Base-by-base conservation (phyloP, 2,329 filamentous ascomycete species). In the Ceratocystis diversiconidia region DNA sequence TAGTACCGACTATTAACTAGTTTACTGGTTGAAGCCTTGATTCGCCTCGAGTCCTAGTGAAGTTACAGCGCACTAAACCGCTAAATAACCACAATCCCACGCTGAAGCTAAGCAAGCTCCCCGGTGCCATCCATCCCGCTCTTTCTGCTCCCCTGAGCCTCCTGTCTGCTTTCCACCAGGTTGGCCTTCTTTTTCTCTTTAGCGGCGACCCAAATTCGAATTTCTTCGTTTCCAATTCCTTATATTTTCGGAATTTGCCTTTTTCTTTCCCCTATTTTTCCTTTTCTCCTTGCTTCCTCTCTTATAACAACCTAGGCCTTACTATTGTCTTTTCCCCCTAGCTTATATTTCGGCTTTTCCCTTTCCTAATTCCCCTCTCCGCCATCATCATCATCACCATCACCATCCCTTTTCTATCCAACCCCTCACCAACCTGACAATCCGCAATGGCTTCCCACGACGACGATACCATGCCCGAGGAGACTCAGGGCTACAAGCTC, bases 401-500 rank as follows among this genome's bases (percentile, higher is more conserved):
- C 30, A 30, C 6, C 30, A 32, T 28, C 17, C 8, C 19, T 59
- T n/a, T 19, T 59, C 30, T n/a, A 22, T 57, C 15, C 17, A 28
- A 55, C 32, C 60, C 50, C n/a, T 55, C 48, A 55, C 50, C 59
- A 17, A 25, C n/a, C 43, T 22, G 25, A 22, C 43, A 64, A 25
- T 10, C 32, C 62, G 32, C 46, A 32, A 90, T 90, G 87, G 80
- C 85, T 70, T 82, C 85, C 72, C 79, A 83, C 73, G 80, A 86
- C 70, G 90, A 96, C 69, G 92, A 97, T 73, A 85, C 92, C 71
- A 81, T 88, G 76, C 87, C 90, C 69, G 89, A 94, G 79, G 83
- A 87, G 79, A 96, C 92, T 70, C 87, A 92, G 79, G 92, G 92
- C 75, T 97, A 96, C 87, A 96, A 95, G 85, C 88, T 96, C 74